Evolutionary conservation across 1,284 basidiomycete species (phyloP), one percentile per base, ranked within the genome.

Genomic region (Phellopilus nigrolimitatus): DNA sequence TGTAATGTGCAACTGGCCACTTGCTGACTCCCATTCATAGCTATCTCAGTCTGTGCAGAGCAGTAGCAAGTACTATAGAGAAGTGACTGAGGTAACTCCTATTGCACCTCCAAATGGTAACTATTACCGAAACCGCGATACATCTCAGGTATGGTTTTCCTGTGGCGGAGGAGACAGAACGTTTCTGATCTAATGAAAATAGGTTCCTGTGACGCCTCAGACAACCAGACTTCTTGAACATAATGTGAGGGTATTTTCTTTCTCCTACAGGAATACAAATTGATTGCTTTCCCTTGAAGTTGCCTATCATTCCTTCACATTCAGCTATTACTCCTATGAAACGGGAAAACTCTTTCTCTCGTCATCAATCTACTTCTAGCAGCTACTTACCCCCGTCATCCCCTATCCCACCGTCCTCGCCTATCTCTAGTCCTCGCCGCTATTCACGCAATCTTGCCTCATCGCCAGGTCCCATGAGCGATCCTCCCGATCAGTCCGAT

Each of bases 391-490:
- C 72, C 28, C 62, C 64, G 17, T 62, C 66, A 9, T 71, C 70
- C 36, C 71, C 67, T 2, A 62, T 71, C 8, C 67, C 62, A n/a
- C 64, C 74, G 15, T 77, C 77, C 9, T 82, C 84, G 4, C 84
- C 83, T 15, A 62, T 68, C 28, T 70, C 70, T 36, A 75, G 72
- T 58, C 72, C 71, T 13, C 60, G 66, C n/a, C 70, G 70, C 39
- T 67, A 66, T 7, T 66, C 78, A 31, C 72, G 84, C 17, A 84
- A 87, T 61, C 64, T 83, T 15, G 84, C 87, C n/a, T 88, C 85
- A n/a, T 88, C 86, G 5, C 87, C 86, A 7, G 84, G 82, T 1
- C 83, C 82, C 3, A 82, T 84, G 78, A 74, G 80, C 27, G 69
- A 70, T 48, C 79, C 80, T n/a, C 66, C 72, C 36, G 75, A 81